A percentile compares a stretch with the other conserved stretches of the same genome.
Conservation (phyloP, 306 rosid genomes). For the Geum urbanum region DNA sequence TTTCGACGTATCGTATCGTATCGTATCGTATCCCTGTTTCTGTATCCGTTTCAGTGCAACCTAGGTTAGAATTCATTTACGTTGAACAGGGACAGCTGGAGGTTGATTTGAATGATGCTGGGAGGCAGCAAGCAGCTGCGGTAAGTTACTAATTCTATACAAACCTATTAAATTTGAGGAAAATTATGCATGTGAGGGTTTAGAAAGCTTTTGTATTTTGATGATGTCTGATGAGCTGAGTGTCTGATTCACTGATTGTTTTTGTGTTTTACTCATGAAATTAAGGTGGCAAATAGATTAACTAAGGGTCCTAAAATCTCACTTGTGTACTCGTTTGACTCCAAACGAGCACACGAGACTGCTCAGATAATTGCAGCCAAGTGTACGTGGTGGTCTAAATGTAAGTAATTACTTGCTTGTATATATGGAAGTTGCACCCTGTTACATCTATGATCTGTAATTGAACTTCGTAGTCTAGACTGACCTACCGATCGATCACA, state of each 20-base stretch:
- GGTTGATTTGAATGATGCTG: conserved; percentile 80
- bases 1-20: too few species aligned
- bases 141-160: conserved; percentile 41
- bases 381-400: conserved; percentile 70
- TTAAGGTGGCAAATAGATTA: conserved; percentile 77
- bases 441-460: neutral
- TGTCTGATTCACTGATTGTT: too few species aligned
- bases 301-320: conserved; percentile 66
- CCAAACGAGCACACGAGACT: conserved; percentile 79
- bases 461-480: too few species aligned
- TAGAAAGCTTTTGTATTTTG: neutral
- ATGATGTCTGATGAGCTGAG: neutral
- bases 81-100: conserved; percentile 77
- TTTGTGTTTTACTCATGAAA: conserved; percentile 11
- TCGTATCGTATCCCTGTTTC: too few species aligned
- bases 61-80: neutral
- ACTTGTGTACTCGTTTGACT: conserved; percentile 74
- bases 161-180: neutral
- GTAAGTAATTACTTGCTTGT: conserved; percentile 26
- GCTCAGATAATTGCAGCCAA: conserved; percentile 71
- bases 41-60: too few species aligned
- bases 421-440: neutral
- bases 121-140: conserved; percentile 79
- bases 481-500: too few species aligned
- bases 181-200: neutral